These are phyloP conservation scores for Talaromyces sp. DNA, from an alignment of 2,329 filamentous ascomycete species.

Conservation along the genomic window DNA sequence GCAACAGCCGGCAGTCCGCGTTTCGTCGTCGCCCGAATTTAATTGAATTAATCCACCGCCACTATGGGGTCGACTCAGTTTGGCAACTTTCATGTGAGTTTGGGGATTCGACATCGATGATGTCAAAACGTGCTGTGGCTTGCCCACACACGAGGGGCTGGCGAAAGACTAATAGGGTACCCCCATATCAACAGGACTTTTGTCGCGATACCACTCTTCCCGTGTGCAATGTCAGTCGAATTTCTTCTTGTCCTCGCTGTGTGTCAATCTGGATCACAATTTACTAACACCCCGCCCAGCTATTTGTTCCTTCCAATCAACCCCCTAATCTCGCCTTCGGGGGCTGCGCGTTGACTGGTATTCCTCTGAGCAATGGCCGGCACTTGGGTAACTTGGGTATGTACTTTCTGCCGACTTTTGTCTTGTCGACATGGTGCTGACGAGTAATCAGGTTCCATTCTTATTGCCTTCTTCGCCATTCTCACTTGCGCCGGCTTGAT, in stretches of 20 bases:
- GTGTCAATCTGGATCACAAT: background rate
- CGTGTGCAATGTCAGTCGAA: slow-evolving; percentile 69
- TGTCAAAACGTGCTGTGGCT: slow-evolving; percentile 47
- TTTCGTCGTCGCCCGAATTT: background rate
- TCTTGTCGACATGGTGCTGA: background rate
- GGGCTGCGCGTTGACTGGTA: slow-evolving; percentile 71
- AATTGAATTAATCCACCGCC: background rate
- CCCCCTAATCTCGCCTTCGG: slow-evolving; percentile 55
- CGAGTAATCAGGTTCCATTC: slow-evolving; percentile 64
- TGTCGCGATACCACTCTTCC: slow-evolving; percentile 79
- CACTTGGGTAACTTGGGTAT: slow-evolving; percentile 77
- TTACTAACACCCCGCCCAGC: slow-evolving; percentile 37
- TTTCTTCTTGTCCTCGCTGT: background rate
- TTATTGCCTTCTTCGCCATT: slow-evolving; percentile 75
- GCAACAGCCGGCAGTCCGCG: background rate
- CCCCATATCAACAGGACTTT: slow-evolving; percentile 54
- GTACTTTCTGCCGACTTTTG: background rate
- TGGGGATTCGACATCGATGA: slow-evolving; percentile 73
- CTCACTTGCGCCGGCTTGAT: slow-evolving; percentile 60
- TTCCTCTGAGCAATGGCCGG: slow-evolving; percentile 59
- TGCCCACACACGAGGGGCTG: slow-evolving; percentile 1
- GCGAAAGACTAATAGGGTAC: background rate
- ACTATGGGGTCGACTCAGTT: slow-evolving; percentile 50
- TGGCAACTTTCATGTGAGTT: slow-evolving; percentile 53
- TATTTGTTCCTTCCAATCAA: slow-evolving; percentile 58